Conservation (phyloP, 1,139 yeast genomes). For the Debaryomyces coudertii region DNA sequence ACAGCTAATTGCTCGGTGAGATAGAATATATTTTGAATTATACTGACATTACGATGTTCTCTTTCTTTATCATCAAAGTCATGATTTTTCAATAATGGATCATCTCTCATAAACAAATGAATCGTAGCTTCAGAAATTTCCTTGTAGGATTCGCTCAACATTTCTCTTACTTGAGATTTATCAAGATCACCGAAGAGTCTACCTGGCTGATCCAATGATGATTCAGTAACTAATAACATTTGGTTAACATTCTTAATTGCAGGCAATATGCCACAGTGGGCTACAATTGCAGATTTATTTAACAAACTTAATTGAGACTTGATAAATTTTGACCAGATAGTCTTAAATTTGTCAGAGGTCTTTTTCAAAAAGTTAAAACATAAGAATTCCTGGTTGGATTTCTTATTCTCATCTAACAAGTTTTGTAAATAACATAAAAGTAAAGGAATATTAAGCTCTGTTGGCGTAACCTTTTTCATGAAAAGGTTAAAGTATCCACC, state of each 20-base stretch:
- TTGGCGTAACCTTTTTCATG: conserved; percentile 41
- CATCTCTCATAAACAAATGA: conserved; percentile 43
- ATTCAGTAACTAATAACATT: conserved; percentile 39
- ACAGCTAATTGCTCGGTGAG: conserved; percentile 53
- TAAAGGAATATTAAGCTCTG: conserved; percentile 40
- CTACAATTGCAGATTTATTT: conserved; percentile 50
- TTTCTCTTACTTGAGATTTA: conserved; percentile 29
- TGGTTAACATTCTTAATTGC: conserved; percentile 39
- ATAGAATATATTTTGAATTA: conserved; percentile 66
- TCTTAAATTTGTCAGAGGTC: conserved; percentile 53
- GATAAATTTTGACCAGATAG: conserved; percentile 63
- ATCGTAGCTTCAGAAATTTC: conserved; percentile 38
- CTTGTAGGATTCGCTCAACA: conserved; percentile 47
- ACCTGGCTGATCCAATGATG: conserved; percentile 30
- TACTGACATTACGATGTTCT: conserved; percentile 58
- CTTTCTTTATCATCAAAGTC: conserved; percentile 61
- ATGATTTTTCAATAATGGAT: conserved; percentile 47
- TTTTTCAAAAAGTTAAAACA: conserved; percentile 53
- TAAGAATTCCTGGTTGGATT: conserved; percentile 70
- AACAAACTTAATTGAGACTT: conserved; percentile 57
- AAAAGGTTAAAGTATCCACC: conserved; percentile 47
- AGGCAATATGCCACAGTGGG: conserved; percentile 46
- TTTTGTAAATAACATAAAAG: conserved; percentile 45
- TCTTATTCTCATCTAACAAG: conserved; percentile 42
- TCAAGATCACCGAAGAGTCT: conserved; percentile 23